phyloP scores from a whole-genome alignment of 179 eudicot species.

The Gypsophila paniculata region DNA sequence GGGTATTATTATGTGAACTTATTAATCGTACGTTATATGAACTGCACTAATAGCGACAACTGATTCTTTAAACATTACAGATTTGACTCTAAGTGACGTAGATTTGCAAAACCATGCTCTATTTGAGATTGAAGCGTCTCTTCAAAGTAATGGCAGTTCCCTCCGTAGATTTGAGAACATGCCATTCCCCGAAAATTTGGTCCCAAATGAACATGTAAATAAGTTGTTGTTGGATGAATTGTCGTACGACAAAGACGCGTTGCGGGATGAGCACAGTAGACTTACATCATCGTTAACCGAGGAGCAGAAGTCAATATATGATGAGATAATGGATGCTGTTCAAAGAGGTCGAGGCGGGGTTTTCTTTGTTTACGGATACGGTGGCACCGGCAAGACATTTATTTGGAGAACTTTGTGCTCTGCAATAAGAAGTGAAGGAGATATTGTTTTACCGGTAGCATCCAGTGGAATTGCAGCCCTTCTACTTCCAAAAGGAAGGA shows the following conservation, averaged over 20 bases:
- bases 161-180: too few species aligned
- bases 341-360: background rate
- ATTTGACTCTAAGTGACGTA: too few species aligned
- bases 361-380: background rate
- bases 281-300: background rate
- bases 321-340: background rate
- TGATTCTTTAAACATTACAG: too few species aligned
- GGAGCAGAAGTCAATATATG: background rate
- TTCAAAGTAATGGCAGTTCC: too few species aligned
- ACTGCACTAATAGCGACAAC: too few species aligned
- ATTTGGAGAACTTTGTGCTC: background rate
- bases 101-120: too few species aligned
- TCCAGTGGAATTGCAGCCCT: background rate
- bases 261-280: background rate
- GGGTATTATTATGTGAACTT: too few species aligned
- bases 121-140: too few species aligned
- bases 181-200: too few species aligned
- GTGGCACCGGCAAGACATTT: background rate
- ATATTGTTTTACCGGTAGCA: background rate
- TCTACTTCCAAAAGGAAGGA: too few species aligned
- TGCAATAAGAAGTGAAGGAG: background rate
- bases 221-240: background rate
- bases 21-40: too few species aligned
- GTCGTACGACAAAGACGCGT: background rate
- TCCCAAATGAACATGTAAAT: too few species aligned